Base-by-base conservation (phyloP, 163 green algal species). In the Chlorella variabilis region DNA sequence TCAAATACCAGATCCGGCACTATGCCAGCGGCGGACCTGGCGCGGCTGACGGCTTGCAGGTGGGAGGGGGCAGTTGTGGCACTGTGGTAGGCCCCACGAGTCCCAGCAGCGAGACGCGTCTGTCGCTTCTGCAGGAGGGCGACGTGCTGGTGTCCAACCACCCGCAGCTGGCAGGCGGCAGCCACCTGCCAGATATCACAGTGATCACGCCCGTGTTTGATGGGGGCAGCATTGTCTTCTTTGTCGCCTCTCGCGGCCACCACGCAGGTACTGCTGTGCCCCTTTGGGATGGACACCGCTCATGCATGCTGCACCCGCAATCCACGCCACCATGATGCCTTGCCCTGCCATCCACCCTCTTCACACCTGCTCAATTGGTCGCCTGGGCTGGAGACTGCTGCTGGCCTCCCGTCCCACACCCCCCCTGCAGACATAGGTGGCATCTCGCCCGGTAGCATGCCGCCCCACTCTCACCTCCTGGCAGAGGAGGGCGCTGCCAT, bases 111-210 rank as follows among this genome's bases (percentile, higher is more conserved):
- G 45, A 15, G 11, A 15, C 8, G 27, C 54, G 18, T 62, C 25
- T 62, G 9, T 15, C 15, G 13, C 15, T 25, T 65, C 21, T 78
- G 36, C 31, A 81, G n/a, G 84, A 95, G 75, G 96, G 97, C 11
- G 97, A 99, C 74, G 96, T 98, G 69, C 85, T 98, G 77, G 85
- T 95, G 34, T 90, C 85, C 82, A 98, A 98, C 87, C 94, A 98
- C 88, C 95, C 95, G 0, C 91, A 97, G 82, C 88, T 96, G 34
- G 95, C 95, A n/a, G 97, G 96, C 27, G 96, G 96, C 39, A 95
- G 87, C 73, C 97, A 99, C 89, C 90, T 99, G 70, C 97, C 97
- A 0, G 97, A 99, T 92, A 98, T 99, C 87, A 99, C 97, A 4
- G 97, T 98, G 69, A 97, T 99, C 81, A 99, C 97, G 4, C 97